phyloP scores from a whole-genome alignment of 176 grass and related monocot species.

The Carex parvula region DNA sequence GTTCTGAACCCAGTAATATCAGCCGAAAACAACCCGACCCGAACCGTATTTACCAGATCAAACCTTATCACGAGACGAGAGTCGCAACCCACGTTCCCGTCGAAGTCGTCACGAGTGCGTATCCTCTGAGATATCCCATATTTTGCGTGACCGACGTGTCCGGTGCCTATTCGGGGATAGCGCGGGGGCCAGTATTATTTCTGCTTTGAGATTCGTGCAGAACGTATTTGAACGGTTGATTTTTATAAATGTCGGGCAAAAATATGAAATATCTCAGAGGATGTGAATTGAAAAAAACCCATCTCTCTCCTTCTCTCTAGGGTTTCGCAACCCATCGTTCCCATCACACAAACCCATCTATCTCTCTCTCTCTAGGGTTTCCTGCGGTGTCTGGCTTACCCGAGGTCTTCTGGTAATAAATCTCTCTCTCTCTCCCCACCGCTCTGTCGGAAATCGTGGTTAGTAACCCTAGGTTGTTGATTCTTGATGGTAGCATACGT shows the following conservation, averaged over 20 bases:
- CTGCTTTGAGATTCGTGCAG: too few species aligned
- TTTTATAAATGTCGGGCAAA: too few species aligned
- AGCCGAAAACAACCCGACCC: background rate
- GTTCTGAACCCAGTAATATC: too few species aligned
- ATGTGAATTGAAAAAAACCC: too few species aligned
- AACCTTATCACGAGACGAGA: background rate
- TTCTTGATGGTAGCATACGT: background rate
- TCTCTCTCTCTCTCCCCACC: background rate
- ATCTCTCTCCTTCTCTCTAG: background rate
- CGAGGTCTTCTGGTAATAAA: background rate
- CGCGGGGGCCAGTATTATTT: too few species aligned
- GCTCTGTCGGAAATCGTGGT: background rate
- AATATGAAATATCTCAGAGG: too few species aligned
- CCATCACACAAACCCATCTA: background rate
- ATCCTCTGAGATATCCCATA: too few species aligned
- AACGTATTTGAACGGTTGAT: too few species aligned
- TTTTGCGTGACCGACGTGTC: too few species aligned
- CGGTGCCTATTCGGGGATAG: too few species aligned
- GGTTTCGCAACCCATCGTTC: background rate
- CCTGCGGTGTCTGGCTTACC: background rate
- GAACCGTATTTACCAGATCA: background rate
- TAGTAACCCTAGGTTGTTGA: background rate
- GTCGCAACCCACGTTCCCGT: background rate
- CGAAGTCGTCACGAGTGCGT: too few species aligned
- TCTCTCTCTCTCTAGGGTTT: slow-evolving; percentile 13